Percentiles rank a stretch among this genome's conserved stretches.
These are phyloP conservation scores for Entomortierella parvispora DNA, from an alignment of 192 early-diverging fungal genomes.

Conservation along the genomic window DNA sequence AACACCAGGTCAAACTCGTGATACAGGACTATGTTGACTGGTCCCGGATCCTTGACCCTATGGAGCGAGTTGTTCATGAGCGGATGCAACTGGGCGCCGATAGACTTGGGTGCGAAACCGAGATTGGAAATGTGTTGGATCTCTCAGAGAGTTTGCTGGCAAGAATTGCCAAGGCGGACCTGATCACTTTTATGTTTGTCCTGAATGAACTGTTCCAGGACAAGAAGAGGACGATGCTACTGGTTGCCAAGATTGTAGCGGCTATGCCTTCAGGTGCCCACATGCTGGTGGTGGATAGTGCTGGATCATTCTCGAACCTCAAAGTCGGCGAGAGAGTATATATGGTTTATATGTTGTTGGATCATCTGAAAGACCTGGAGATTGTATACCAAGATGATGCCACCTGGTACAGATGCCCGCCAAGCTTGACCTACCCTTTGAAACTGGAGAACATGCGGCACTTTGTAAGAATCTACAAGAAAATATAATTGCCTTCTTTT, in stretches of 20 bases:
- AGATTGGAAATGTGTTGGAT: constrained; percentile 69
- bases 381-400: constrained; percentile 75
- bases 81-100: constrained; percentile 61
- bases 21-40: constrained; percentile 79
- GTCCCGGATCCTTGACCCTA: constrained; percentile 57
- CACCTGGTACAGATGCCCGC: constrained; percentile 78
- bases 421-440: constrained; percentile 77
- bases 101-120: constrained; percentile 65
- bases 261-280: constrained; percentile 70
- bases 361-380: constrained; percentile 77
- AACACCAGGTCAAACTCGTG: constrained; percentile 51
- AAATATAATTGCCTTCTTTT: constrained; percentile 58
- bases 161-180: constrained; percentile 63
- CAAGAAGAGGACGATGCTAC: constrained; percentile 77
- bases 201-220: constrained; percentile 91
- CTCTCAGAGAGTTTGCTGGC: constrained; percentile 54
- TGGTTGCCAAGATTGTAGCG: constrained; percentile 77
- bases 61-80: constrained; percentile 63
- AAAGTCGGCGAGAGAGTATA: constrained; percentile 79
- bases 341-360: constrained; percentile 92
- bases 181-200: constrained; percentile 92
- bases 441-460: constrained; percentile 93
- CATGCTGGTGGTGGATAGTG: constrained; percentile 89
- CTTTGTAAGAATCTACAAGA: constrained; percentile 86
- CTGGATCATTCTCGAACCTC: constrained; percentile 91